Base-by-base conservation (phyloP, 2,329 filamentous ascomycete genomes). In the Botrytis elliptica region DNA sequence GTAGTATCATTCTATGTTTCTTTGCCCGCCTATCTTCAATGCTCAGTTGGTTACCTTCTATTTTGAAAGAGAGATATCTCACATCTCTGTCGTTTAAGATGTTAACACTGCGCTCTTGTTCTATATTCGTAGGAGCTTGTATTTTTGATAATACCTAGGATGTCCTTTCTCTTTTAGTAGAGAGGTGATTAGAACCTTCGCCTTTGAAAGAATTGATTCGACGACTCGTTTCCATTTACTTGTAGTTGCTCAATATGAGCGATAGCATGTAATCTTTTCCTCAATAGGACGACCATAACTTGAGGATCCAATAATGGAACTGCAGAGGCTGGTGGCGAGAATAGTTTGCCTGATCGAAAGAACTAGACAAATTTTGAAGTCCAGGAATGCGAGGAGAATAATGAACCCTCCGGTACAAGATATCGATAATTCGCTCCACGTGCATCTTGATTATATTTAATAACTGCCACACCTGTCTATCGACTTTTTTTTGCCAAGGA, bases 161-260 rank as follows among this genome's bases (percentile, higher is more conserved):
- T 57, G 25, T n/a, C 3, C 1, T 52, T 52, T 18, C 0, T 57
- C 14, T 29, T 57, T 3, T 18, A 57, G 0, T 0, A 4, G 14
- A 9, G 52, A 29, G n/a, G n/a, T 18, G 6, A 9, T 57, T 2
- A 33, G 0, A 14, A 4, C 0, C 8, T 29, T 57, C 7, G 14
- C 3, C n/a, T 29, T 8, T 8, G 3, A 16, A 29, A 55, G 25
- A 29, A 18, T 18, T 7, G 14, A 55, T 55, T 18, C n/a, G 14
- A 55, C 6, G n/a, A 29, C 14, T 55, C 18, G n/a, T 29, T 55
- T 29, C 1, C 3, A 29, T 55, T 16, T 29, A 18, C 14, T 3
- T n/a, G n/a, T 55, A 18, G 14, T 29, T 5, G 52, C 52, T 55
- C 6, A 29, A 29, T 16, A 1, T 29, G 2, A 55, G 9, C 3